These are phyloP conservation scores for Pseudomonodictys pantanalensis DNA, from an alignment of 495 filamentous ascomycete species.

Conservation along the genomic window DNA sequence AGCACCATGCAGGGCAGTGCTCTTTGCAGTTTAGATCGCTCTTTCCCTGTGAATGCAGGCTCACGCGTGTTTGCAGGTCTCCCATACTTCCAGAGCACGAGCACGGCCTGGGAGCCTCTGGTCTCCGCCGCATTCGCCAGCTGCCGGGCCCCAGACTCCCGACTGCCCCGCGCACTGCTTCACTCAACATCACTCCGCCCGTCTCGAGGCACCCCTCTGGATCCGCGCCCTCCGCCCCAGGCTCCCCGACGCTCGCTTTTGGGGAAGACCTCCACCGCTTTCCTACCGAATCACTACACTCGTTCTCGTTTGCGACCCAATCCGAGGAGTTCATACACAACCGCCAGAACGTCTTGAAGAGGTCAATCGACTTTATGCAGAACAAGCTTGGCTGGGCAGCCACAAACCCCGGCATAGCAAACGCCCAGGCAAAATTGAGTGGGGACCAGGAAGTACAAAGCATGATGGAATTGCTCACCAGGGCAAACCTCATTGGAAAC, in stretches of 20 bases:
- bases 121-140: conserved; percentile 89
- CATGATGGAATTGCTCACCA: conserved; percentile 82
- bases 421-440: conserved; percentile 74
- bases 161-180: conserved; percentile 55
- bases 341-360: conserved; percentile 88
- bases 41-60: neutral
- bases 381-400: conserved; percentile 83
- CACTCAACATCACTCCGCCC: conserved; percentile 53
- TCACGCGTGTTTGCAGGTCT: conserved; percentile 43
- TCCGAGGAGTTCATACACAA: conserved; percentile 87
- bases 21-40: too few species aligned
- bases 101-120: conserved; percentile 64
- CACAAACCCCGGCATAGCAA: conserved; percentile 62
- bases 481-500: conserved; percentile 67
- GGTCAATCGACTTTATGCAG: conserved; percentile 96
- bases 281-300: conserved; percentile 93
- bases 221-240: conserved; percentile 56
- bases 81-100: conserved; percentile 59
- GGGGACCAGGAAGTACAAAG: conserved; percentile 85
- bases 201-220: conserved; percentile 47
- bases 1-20: neutral
- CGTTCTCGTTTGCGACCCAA: conserved; percentile 97
- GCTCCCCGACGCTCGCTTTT: conserved; percentile 65
- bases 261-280: conserved; percentile 89
- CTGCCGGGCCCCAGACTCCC: conserved; percentile 49